Base-by-base conservation (phyloP, 371 early-diverging fungal genomes). In the Rhizopus arrhizus region DNA sequence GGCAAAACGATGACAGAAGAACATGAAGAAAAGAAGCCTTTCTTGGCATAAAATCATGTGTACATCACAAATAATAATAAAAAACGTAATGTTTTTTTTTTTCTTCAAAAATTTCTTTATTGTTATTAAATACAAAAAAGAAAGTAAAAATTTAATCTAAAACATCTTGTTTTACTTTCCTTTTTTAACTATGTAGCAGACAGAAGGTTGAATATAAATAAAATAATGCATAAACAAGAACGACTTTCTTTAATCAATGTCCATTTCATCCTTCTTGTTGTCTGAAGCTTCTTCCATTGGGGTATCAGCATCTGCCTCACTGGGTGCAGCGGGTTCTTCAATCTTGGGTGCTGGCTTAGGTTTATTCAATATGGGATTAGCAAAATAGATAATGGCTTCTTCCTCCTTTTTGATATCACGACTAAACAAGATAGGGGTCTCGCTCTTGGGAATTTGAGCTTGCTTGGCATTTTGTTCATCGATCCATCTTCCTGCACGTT, bases 401-500 rank as follows among this genome's bases (percentile, higher is more conserved):
- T 86, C 85, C 79, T 94, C 89, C 74, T 82, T 83, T 73, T 77
- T 70, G 69, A 97, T 91, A 54, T 91, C 88, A 50, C 81, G 83
- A 49, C 83, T 66, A 42, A 83, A 88, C 57, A 97, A 77, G 52
- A 80, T 67, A 7, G 91, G 94, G 35, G 82, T 80, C 29, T 88
- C 88, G 77, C 86, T 76, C 87, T 94, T 94, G 73, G 88, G 72
- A 54, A 80, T 63, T 64, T 77, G 82, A 57, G 85, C 84, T 81
- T 93, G 91, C 70, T 89, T 87, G 64, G 85, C 85, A 41, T 91
- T 66, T 72, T 85, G 80, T 55, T 88, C 87, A 68, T 94, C 92
- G 70, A 96, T 81, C 98, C 98, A 97, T 63, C 88, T 82, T 68
- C 88, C 86, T 59, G 89, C 89, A 74, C 87, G 84, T 58, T 89